Evolutionary conservation across 2,329 filamentous ascomycete genomes (phyloP), one percentile per base, ranked within the genome.

Genomic region (Clarireedia sp.): DNA sequence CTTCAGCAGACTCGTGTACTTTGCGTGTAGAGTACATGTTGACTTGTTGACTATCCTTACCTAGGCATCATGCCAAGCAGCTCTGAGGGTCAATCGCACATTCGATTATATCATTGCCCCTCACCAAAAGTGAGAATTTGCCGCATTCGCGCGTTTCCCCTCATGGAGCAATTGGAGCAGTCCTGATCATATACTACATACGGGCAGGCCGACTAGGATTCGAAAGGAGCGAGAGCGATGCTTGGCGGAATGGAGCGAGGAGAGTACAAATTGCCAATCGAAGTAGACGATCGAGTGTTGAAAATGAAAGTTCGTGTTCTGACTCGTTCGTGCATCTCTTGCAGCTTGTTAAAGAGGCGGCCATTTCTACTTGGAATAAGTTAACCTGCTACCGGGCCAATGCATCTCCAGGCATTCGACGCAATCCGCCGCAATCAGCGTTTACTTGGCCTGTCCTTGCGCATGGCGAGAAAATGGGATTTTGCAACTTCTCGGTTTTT

Each of bases 261-360:
- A 10, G 10, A 12, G 29, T 33, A 12, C 12, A 10, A 9, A 33
- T 33, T 33, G 29, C 29, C 29, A 41, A 41, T 41, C 38, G 38
- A 17, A 19, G 17, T n/a, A n/a, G n/a, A 8, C 14, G 44, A 49
- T 41, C 24, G 41, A 54, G n/a, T 21, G 45, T n/a, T n/a, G n/a
- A n/a, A n/a, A n/a, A n/a, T n/a, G n/a, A 52, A 52, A 47, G 26
- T 37, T 54, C 45, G 24, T 54, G 17, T 49, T 54, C 23, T 54
- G 51, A 54, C 45, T 54, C 45, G 52, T 43, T 43, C 19, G 14
- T 36, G 26, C 6, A 49, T 54, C 17, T 19, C 24, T 26, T 26
- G 24, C 24, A 26, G 24, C 24, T 26, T 26, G 24, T 40, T 23
- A 43, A 48, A 21, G 33, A 29, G 38, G 21, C 50, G 26, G 12